Conservation (phyloP, 2,329 filamentous ascomycete genomes). For the Lasiodiplodia citricola region DNA sequence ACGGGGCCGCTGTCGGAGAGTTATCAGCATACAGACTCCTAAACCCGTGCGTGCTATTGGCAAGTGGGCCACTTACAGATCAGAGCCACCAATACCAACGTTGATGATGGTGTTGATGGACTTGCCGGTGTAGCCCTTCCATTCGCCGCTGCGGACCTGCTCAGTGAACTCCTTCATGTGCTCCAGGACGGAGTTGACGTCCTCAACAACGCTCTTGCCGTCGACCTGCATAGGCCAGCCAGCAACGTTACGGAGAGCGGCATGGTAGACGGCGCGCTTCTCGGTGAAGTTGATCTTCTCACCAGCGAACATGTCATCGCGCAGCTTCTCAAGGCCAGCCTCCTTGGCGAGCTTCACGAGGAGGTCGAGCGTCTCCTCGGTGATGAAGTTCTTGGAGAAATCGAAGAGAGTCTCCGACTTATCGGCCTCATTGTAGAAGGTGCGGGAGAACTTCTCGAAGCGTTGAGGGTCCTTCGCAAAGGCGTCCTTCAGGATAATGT, state of each 20-base stretch:
- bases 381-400: slow-evolving; percentile 98
- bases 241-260: slow-evolving; percentile 87
- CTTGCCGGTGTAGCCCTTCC: slow-evolving; percentile 98
- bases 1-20: slow-evolving; percentile 75
- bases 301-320: slow-evolving; percentile 96
- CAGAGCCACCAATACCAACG: slow-evolving; percentile 96
- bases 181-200: slow-evolving; percentile 85
- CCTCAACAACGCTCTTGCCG: slow-evolving; percentile 91
- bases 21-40: background rate
- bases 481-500: slow-evolving; percentile 90
- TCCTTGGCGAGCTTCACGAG: slow-evolving; percentile 90
- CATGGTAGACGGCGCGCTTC: slow-evolving; percentile 92
- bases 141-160: slow-evolving; percentile 90
- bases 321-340: slow-evolving; percentile 87
- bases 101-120: slow-evolving; percentile 96
- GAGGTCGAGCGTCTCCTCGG: slow-evolving; percentile 85
- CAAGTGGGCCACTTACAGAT: slow-evolving; percentile 72
- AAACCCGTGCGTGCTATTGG: too few species aligned
- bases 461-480: slow-evolving; percentile 87
- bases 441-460: slow-evolving; percentile 88
- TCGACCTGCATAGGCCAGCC: slow-evolving; percentile 84
- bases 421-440: slow-evolving; percentile 79
- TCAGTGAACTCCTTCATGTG: slow-evolving; percentile 99
- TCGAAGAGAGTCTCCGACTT: slow-evolving; percentile 91
- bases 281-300: slow-evolving; percentile 99